Percentiles rank a stretch among this genome's conserved stretches.
These are phyloP conservation scores for Lentinula lateritia DNA, from an alignment of 768 basidiomycete species.

Conservation along the genomic window DNA sequence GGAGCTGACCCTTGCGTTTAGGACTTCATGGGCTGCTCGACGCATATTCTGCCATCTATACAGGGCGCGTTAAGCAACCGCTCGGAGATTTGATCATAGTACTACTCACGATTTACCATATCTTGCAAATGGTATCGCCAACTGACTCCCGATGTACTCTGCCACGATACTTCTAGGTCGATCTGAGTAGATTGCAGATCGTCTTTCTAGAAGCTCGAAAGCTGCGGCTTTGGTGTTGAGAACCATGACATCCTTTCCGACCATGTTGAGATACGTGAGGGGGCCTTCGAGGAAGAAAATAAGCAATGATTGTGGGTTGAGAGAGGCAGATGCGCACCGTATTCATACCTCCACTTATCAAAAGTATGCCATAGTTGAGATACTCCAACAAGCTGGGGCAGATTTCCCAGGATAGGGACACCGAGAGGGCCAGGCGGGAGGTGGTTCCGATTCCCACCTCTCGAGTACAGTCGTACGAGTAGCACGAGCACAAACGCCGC, in stretches of 20 bases:
- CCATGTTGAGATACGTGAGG: background rate
- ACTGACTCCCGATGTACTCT: background rate
- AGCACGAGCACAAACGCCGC: background rate
- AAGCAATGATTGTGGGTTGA: too few relatives aligned
- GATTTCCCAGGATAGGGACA: background rate
- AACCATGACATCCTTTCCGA: background rate
- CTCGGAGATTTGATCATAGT: background rate
- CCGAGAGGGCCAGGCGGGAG: background rate
- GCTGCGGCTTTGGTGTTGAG: background rate
- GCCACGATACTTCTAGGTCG: background rate
- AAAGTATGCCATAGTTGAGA: background rate
- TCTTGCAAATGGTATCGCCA: background rate
- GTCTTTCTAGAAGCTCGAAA: background rate
- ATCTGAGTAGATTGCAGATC: background rate
- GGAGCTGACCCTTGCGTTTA: background rate
- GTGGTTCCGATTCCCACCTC: background rate
- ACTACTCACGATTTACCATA: background rate
- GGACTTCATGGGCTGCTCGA: background rate
- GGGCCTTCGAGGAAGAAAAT: background rate
- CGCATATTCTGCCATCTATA: conserved; percentile 6
- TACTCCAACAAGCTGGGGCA: background rate
- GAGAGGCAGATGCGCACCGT: background rate
- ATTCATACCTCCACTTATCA: background rate
- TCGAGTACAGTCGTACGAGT: background rate
- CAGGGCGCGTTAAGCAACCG: background rate